Conservation (phyloP, 257 asterid species). For the Solanum chmielewskii region DNA sequence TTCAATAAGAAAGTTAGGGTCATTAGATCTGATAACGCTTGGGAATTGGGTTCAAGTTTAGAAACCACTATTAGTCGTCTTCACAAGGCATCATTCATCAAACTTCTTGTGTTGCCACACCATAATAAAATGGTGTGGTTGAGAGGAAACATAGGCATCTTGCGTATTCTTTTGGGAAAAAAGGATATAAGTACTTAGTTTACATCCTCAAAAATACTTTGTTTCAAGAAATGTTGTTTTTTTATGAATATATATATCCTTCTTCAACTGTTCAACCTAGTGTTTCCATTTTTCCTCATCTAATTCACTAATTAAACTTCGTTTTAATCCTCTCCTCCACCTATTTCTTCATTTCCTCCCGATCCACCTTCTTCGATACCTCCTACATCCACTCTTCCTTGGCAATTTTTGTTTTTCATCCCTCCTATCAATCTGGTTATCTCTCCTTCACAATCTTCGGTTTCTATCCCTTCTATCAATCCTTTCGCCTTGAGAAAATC, state of each 20-base stretch:
- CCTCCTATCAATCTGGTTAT: neutral
- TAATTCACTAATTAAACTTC: neutral
- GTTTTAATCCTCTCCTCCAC: neutral
- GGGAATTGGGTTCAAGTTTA: neutral
- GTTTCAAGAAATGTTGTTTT: neutral
- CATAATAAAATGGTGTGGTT: neutral
- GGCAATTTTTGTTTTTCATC: neutral
- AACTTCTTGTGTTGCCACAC: neutral
- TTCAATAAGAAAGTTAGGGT: neutral
- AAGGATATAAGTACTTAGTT: neutral
- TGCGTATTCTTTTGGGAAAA: neutral
- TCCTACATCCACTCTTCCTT: neutral
- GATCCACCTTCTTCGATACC: neutral
- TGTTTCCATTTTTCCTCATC: neutral
- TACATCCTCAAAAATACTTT: neutral
- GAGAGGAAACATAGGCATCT: neutral
- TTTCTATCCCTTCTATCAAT: neutral
- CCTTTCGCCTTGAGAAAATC: neutral
- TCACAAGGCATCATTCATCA: neutral
- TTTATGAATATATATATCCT: neutral
- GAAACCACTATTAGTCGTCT: neutral
- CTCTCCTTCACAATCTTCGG: neutral
- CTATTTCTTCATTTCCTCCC: neutral
- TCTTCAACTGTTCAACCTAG: neutral
- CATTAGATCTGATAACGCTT: neutral